Conservation (phyloP, 148 eudicot genomes). For the Cornus florida region DNA sequence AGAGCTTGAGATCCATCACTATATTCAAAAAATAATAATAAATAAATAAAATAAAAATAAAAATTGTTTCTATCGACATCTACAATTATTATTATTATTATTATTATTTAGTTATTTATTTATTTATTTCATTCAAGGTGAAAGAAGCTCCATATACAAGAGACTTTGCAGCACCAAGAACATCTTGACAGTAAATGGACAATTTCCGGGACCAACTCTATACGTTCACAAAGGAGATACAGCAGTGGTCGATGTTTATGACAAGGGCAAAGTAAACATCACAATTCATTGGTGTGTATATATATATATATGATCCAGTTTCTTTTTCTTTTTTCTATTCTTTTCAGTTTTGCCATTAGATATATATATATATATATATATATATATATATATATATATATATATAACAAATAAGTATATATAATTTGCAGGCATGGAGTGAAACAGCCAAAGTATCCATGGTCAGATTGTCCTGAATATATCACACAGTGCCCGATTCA, state of each 20-base stretch:
- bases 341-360: no score
- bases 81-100: no score
- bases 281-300: constrained; percentile 15
- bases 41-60: no score
- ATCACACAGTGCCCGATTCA: constrained; percentile 12
- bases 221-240: constrained; percentile 12
- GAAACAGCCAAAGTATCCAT: constrained; percentile 4
- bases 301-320: no score
- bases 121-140: no score
- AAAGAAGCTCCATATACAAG: no score
- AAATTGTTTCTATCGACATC: no score
- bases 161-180: constrained; percentile 23
- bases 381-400: no score
- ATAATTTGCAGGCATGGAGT: constrained; percentile 19
- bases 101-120: background rate
- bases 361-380: background rate
- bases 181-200: constrained; percentile 19
- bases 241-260: constrained; percentile 5
- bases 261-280: constrained; percentile 14
- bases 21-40: no score
- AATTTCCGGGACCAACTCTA: constrained; percentile 25
- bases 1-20: no score
- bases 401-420: no score
- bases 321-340: background rate
- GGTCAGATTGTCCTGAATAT: constrained; percentile 19